A percentile compares a stretch with the other conserved stretches of the same genome.
Conservation (phyloP, 306 rosid genomes). For the Fagus sylvatica region DNA sequence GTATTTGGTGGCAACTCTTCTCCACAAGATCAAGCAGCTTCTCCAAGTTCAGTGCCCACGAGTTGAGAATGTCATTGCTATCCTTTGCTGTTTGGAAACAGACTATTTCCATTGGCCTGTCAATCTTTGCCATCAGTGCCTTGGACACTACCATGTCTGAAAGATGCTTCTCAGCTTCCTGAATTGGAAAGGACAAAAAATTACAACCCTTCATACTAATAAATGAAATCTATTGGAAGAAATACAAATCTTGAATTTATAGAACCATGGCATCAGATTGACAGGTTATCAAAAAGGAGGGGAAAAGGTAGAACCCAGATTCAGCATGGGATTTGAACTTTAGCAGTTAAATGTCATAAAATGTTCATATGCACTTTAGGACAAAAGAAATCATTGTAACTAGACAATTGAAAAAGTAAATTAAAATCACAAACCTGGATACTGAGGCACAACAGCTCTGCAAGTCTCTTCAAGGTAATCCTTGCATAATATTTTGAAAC, state of each 20-base stretch:
- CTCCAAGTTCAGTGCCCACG: conserved; percentile 94
- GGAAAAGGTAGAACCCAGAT: background rate
- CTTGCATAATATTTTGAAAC: conserved; percentile 80
- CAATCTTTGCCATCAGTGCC: conserved; percentile 88
- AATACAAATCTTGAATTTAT: background rate
- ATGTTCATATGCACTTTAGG: background rate
- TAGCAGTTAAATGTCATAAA: background rate
- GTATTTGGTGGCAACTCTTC: conserved; percentile 96
- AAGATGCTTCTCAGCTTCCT: conserved; percentile 98
- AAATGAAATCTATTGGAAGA: background rate
- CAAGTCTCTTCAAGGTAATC: conserved; percentile 69
- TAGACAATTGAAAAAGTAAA: background rate
- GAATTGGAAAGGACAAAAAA: conserved; percentile 9
- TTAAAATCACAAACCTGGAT: conserved; percentile 51
- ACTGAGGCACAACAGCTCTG: conserved; percentile 73
- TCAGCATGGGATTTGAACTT: background rate
- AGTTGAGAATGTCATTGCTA: conserved; percentile 81
- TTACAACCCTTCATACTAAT: conserved; percentile 1
- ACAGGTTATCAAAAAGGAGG: conserved; percentile 6
- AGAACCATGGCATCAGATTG: background rate
- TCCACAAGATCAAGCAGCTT: conserved; percentile 94
- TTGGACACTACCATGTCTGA: conserved; percentile 99
- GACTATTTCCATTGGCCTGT: conserved; percentile 82
- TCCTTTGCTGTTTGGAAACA: conserved; percentile 88
- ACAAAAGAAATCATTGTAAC: background rate